Conservation (phyloP, 176 grass and related monocot species). For the Aegilops umbellulata region DNA sequence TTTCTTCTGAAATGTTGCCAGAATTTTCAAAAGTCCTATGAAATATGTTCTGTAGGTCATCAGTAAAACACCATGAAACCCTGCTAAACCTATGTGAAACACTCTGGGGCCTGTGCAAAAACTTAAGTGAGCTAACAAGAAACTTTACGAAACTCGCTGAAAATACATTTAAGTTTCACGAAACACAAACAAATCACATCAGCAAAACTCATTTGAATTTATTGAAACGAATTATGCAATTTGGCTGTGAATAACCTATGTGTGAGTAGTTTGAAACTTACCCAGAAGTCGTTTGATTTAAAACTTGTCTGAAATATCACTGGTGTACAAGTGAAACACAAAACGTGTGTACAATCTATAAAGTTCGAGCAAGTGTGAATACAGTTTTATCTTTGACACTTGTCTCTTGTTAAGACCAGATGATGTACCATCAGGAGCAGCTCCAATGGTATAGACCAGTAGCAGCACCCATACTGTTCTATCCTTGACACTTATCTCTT, state of each 20-base stretch:
- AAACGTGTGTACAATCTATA: neutral
- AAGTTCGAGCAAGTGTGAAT: neutral
- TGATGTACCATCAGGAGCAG: neutral
- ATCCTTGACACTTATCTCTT: neutral
- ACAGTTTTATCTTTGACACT: neutral
- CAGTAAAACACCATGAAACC: neutral
- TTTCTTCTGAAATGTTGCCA: neutral
- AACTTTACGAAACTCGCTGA: neutral
- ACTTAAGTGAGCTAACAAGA: neutral
- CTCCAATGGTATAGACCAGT: neutral
- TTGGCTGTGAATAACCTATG: neutral
- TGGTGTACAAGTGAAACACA: neutral
- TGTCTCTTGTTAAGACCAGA: neutral
- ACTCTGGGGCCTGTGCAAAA: neutral
- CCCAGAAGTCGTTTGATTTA: neutral
- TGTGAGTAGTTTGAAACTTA: neutral
- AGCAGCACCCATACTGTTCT: neutral
- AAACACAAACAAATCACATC: conserved; percentile 1
- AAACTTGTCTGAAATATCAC: neutral
- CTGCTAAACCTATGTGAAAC: neutral
- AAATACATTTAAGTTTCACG: neutral
- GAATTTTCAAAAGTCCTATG: neutral
- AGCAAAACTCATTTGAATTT: neutral
- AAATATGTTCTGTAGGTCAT: neutral
- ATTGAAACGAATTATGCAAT: neutral